Evolutionary conservation across 495 filamentous ascomycete species (phyloP).

Genomic region (Usnea hakonensis): DNA sequence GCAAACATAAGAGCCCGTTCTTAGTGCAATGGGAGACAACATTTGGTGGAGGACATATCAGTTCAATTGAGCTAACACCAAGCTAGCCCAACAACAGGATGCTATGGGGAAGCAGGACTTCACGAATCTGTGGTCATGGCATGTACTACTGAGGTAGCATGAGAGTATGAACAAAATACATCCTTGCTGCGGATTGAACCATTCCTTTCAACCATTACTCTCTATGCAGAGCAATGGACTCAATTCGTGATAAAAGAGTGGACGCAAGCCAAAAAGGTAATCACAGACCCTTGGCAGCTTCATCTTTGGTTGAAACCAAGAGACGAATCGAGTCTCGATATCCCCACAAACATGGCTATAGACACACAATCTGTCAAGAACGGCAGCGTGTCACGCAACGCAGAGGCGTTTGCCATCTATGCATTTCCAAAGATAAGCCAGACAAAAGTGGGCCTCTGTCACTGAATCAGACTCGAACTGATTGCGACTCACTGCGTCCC

Average conservation of each 20-base stretch:
- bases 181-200: background rate
- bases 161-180: background rate
- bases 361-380: background rate
- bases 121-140: background rate
- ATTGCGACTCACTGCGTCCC: background rate
- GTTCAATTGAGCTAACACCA: slow-evolving; percentile 11
- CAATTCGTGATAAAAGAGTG: background rate
- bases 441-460: background rate
- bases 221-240: slow-evolving; percentile 2
- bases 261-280: background rate
- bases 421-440: background rate
- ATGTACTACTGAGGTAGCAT: background rate
- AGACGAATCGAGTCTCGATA: background rate
- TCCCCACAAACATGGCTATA: background rate
- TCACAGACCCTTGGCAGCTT: background rate
- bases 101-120: background rate
- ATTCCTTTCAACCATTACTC: background rate
- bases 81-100: background rate
- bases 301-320: background rate
- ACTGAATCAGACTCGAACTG: background rate
- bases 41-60: background rate
- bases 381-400: background rate
- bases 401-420: background rate
- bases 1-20: background rate
- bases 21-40: background rate